Evolutionary conservation across 2,329 filamentous ascomycete species (phyloP).

Genomic region (Claviceps citrina): DNA sequence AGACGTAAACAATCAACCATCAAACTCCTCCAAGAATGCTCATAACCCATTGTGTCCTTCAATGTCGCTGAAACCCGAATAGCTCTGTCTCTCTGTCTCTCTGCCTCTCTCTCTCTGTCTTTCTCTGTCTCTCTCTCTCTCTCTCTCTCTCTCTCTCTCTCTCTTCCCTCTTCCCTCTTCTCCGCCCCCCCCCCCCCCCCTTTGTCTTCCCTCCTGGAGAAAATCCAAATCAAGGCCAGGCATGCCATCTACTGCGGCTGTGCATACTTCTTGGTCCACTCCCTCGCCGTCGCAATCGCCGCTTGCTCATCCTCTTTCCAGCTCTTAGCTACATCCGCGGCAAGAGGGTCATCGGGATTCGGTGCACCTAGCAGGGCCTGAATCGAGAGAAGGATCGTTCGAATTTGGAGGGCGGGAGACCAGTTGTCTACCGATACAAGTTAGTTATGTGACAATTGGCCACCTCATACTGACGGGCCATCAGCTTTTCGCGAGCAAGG

Average conservation of each 20-base stretch:
- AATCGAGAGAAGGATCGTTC: conserved; percentile 96
- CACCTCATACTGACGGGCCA: neutral
- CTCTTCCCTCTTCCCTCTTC: too few species aligned
- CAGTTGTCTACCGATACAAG: conserved; percentile 60
- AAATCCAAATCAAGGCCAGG: neutral
- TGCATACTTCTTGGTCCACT: conserved; percentile 82
- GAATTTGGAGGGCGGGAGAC: conserved; percentile 94
- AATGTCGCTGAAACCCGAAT: conserved; percentile 4
- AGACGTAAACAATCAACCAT: conserved; percentile 3
- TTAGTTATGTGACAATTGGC: neutral
- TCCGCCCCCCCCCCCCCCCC: too few species aligned
- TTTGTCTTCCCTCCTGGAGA: too few species aligned
- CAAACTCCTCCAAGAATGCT: conserved; percentile 13
- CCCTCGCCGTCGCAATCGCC: conserved; percentile 78
- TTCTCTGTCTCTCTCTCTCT: too few species aligned
- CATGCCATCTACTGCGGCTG: conserved; percentile 23
- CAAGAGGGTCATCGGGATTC: conserved; percentile 95
- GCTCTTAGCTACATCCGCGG: conserved; percentile 89
- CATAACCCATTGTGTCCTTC: conserved; percentile 7
- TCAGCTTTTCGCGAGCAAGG: neutral
- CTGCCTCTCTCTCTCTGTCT: too few species aligned
- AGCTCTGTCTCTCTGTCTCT: conserved; percentile 1
- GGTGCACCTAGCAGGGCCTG: conserved; percentile 90
- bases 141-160: too few species aligned
- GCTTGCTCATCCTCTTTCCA: conserved; percentile 95